Conservation (phyloP, 1,284 basidiomycete genomes). For the Malassezia restricta region DNA sequence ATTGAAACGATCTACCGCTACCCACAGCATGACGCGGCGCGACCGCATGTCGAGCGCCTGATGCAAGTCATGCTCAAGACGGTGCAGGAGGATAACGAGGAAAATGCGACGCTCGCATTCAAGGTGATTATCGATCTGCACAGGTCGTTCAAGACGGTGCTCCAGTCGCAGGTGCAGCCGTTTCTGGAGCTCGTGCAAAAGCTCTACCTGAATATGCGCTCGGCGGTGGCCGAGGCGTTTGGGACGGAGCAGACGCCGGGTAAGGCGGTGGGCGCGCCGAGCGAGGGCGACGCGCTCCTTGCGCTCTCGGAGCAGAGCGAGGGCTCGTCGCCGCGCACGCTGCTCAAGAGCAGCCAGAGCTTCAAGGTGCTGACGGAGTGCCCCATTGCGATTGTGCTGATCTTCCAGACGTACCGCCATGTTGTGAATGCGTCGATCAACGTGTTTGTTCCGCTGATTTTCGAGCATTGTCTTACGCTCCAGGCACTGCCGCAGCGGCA, state of each 20-base stretch:
- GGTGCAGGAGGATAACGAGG: conserved; percentile 85
- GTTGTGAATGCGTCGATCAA: conserved; percentile 60
- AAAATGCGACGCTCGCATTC: conserved; percentile 79
- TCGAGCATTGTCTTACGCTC: conserved; percentile 40
- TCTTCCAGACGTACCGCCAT: conserved; percentile 67
- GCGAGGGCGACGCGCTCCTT: neutral
- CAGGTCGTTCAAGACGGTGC: conserved; percentile 48
- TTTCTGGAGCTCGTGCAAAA: conserved; percentile 66
- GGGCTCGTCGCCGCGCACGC: conserved; percentile 18
- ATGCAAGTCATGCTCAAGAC: conserved; percentile 65
- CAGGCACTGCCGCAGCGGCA: conserved; percentile 72
- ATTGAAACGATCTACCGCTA: conserved; percentile 60
- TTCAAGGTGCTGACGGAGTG: conserved; percentile 94
- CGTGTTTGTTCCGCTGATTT: conserved; percentile 55
- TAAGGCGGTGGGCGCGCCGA: neutral
- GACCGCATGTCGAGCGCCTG: conserved; percentile 59
- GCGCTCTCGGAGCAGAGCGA: conserved; percentile 5
- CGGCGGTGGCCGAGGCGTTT: conserved; percentile 65
- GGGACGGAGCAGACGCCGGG: conserved; percentile 19
- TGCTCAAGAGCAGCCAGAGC: conserved; percentile 50
- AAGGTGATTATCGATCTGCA: conserved; percentile 75
- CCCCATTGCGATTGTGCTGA: conserved; percentile 80
- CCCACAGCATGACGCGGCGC: conserved; percentile 66
- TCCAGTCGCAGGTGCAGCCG: conserved; percentile 65
- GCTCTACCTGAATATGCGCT: conserved; percentile 64